Conservation (phyloP, 129 eudicot species). For the Helianthus annuus region DNA sequence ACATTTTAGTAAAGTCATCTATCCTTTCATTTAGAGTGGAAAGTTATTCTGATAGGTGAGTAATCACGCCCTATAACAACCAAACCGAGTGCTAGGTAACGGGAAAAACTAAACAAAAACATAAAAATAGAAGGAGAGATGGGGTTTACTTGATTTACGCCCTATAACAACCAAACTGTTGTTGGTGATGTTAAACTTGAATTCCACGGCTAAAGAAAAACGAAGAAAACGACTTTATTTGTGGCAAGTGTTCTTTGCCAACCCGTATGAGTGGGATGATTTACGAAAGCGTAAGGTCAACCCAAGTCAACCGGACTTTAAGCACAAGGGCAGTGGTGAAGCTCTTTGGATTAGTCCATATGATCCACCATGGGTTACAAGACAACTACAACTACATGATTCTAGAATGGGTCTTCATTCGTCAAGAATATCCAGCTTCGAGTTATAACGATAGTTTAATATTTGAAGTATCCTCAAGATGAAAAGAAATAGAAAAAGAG, state of each 20-base stretch:
- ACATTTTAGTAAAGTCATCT: constrained; percentile 95
- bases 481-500: background rate
- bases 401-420: constrained; percentile 35
- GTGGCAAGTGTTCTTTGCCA: constrained; percentile 82
- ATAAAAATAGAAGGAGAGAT: no score
- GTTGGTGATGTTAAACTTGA: no score
- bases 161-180: no score
- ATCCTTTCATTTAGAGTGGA: constrained; percentile 86
- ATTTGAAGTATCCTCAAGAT: background rate
- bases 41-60: constrained; percentile 84
- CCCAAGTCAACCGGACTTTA: constrained; percentile 65
- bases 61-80: constrained; percentile 53
- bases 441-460: constrained; percentile 32
- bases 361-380: constrained; percentile 85
- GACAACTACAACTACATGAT: constrained; percentile 59
- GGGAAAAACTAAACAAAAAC: no score
- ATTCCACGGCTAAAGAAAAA: no score
- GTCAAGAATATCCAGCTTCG: background rate
- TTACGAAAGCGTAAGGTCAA: constrained; percentile 45
- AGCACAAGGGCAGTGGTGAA: constrained; percentile 64
- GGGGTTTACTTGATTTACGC: no score
- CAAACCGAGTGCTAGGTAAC: background rate
- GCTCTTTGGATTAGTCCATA: constrained; percentile 52
- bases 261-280: constrained; percentile 79
- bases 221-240: constrained; percentile 49